Evolutionary conservation across 345 rosid genomes (phyloP), one percentile per base, ranked within the genome.

Genomic region (Abelmoschus esculentus): DNA sequence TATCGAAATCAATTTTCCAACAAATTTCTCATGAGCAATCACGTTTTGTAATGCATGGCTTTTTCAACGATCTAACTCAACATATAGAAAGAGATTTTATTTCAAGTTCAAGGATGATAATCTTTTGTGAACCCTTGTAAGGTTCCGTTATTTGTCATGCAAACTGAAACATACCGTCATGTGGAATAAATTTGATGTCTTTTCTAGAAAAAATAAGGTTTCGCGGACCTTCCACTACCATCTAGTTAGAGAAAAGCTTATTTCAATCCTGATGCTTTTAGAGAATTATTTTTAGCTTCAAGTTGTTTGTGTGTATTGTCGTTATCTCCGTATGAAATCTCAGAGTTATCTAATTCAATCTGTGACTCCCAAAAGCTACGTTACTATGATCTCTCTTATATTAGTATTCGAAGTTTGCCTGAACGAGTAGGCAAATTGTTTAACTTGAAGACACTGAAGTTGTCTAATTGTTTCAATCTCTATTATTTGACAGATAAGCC

Each of bases 361-460:
- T 38, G 68, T 26, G 44, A n/a, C 46, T 66, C 59, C 38, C 58
- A n/a, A 17, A 68, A 58, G 11, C 18, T 71, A 0, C 57, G 68
- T 14, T 66, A 58, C 28, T 58, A 50, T 3, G 40, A 76, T 17
- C 58, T 66, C 2, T 50, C 58, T 4, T 0, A 4, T 3, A 56
- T 31, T 1, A 0, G 0, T 4, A 46, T 75, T 2, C 12, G 1
- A 64, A 44, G 32, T 18, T 58, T 75, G 3, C 67, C 32, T 0
- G 54, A 70, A 7, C 34, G 54, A 7, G 42, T 56, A 13, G 10
- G 9, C 1, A 46, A 13, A 0, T 26, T 65, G 0, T 65, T 3
- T 40, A 55, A 70, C 8, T 49, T 75, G 15, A 38, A 64, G 9
- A 56, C 32, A 7, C 34, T 75, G 26, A 22, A 63, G 4, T 34